A percentile compares a stretch with the other conserved stretches of the same genome.
These are phyloP conservation scores for Sarcodon sp. DNA, from an alignment of 768 basidiomycete species.

Conservation along the genomic window DNA sequence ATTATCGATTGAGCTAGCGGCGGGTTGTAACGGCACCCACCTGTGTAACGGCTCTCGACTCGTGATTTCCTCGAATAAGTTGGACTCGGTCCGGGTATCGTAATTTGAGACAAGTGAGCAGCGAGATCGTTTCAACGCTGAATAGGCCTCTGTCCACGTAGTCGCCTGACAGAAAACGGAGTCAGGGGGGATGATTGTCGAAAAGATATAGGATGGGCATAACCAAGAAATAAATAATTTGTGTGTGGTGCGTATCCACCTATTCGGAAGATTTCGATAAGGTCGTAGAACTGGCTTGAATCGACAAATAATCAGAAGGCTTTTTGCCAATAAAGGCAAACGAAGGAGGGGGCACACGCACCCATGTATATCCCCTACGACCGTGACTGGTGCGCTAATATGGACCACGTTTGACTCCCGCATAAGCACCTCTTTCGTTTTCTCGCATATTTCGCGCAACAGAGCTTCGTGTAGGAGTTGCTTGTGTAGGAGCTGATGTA, in stretches of 20 bases:
- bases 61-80: conserved; percentile 95
- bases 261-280: conserved; percentile 98
- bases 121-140: conserved; percentile 96
- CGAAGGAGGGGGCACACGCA: conserved; percentile 27
- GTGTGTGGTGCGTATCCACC: conserved; percentile 94
- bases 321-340: conserved; percentile 19
- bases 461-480: conserved; percentile 92
- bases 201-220: conserved; percentile 13
- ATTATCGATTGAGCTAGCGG: conserved; percentile 7
- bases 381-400: conserved; percentile 91
- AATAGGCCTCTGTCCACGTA: conserved; percentile 97
- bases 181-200: conserved; percentile 1
- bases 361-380: conserved; percentile 99
- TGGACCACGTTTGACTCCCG: conserved; percentile 98
- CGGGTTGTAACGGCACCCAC: conserved; percentile 31
- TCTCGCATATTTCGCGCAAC: conserved; percentile 96
- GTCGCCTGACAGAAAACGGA: conserved; percentile 49
- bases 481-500: conserved; percentile 79
- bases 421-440: conserved; percentile 99
- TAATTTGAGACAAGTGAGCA: conserved; percentile 92
- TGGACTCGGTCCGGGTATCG: conserved; percentile 96
- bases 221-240: conserved; percentile 96
- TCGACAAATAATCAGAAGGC: conserved; percentile 3
- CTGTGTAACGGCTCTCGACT: conserved; percentile 95
- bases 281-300: conserved; percentile 95